Conservation (phyloP, 257 asterid species). For the Rubia yunnanensis region DNA sequence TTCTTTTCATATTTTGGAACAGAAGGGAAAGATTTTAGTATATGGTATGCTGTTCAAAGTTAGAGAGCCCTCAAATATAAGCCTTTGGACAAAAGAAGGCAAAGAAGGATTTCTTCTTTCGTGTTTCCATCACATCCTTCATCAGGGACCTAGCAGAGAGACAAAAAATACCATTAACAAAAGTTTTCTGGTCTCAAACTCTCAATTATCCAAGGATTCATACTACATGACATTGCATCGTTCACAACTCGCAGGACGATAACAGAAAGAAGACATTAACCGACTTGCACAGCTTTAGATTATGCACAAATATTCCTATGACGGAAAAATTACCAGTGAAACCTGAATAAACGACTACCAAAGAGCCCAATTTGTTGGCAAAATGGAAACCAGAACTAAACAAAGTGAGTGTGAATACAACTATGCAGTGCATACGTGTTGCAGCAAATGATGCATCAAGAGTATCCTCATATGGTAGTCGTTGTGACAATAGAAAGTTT, state of each 20-base stretch:
- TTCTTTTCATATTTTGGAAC: neutral
- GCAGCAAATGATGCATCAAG: too few relatives aligned
- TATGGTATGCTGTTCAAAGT: neutral
- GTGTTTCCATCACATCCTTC: neutral
- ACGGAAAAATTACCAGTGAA: too few relatives aligned
- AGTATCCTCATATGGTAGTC: too few relatives aligned
- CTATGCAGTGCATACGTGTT: too few relatives aligned
- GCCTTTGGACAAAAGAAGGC: neutral
- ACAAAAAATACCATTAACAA: neutral
- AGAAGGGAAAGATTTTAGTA: neutral
- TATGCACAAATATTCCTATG: neutral
- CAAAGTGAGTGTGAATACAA: neutral
- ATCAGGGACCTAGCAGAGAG: constrained; percentile 3
- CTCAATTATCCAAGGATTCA: too few relatives aligned
- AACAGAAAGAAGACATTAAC: too few relatives aligned
- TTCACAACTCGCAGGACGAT: too few relatives aligned
- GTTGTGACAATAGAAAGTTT: too few relatives aligned
- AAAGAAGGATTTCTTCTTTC: neutral
- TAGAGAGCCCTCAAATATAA: neutral
- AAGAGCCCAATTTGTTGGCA: neutral
- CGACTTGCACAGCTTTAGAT: too few relatives aligned
- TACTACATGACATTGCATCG: too few relatives aligned
- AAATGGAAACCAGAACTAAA: neutral
- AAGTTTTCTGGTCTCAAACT: neutral
- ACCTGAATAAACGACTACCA: neutral